Percentiles rank a stretch among this genome's conserved stretches.
phyloP scores from a whole-genome alignment of 345 rosid genomes.

The Diplotaxis tenuifolia region DNA sequence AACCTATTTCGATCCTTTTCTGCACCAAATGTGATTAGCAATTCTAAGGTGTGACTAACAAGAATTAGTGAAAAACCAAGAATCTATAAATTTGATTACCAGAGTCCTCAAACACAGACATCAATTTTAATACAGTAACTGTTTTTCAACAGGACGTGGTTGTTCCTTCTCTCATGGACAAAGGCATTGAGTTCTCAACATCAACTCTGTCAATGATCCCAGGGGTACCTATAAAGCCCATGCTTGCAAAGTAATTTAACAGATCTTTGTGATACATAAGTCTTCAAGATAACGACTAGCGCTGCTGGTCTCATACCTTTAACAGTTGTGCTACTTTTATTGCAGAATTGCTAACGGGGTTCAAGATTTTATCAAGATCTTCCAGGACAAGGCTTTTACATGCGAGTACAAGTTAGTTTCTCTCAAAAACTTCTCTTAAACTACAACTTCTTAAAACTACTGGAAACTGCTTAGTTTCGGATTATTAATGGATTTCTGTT shows the following conservation, averaged over 20 bases:
- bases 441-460: neutral
- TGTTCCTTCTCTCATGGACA: slow-evolving; percentile 63
- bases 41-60: neutral
- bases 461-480: neutral
- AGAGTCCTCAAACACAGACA: neutral
- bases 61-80: neutral
- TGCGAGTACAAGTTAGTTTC: slow-evolving; percentile 81
- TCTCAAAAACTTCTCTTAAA: neutral
- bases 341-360: slow-evolving; percentile 75
- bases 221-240: slow-evolving; percentile 84
- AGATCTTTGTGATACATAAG: neutral
- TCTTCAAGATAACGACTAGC: neutral
- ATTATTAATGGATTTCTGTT: neutral
- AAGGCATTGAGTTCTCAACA: slow-evolving; percentile 68
- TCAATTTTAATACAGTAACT: neutral
- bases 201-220: slow-evolving; percentile 75
- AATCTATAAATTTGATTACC: neutral
- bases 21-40: neutral
- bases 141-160: slow-evolving; percentile 60
- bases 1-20: neutral
- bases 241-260: slow-evolving; percentile 79
- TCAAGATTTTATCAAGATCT: slow-evolving; percentile 52
- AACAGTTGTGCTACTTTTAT: slow-evolving; percentile 7
- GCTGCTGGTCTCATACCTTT: slow-evolving; percentile 22
- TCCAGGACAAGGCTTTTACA: slow-evolving; percentile 69